Conservation (phyloP, 78 protist species). For the Capsaspora owczarzaki region DNA sequence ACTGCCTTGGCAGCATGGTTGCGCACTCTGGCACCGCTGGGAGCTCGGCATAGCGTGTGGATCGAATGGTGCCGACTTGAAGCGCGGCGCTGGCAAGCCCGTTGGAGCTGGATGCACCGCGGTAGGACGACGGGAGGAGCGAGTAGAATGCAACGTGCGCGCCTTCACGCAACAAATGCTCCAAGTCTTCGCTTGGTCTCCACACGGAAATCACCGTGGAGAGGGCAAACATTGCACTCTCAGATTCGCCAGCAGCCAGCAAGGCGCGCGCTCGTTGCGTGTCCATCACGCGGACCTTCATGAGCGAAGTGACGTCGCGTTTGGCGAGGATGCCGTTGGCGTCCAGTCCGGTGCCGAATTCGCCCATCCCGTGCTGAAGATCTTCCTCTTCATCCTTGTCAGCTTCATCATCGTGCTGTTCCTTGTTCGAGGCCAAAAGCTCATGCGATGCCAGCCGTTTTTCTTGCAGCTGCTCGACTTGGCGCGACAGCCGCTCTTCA, state of each 20-base stretch:
- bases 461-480: neutral
- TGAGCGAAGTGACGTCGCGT: neutral
- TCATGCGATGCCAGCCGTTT: neutral
- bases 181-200: neutral
- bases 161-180: neutral
- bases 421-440: neutral
- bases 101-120: neutral
- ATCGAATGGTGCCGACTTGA: neutral
- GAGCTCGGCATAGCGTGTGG: neutral
- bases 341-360: no score
- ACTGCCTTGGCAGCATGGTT: neutral
- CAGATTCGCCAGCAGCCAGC: neutral
- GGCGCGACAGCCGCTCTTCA: no score
- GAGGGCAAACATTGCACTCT: neutral
- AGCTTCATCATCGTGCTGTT: neutral
- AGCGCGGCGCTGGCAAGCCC: neutral
- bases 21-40: neutral
- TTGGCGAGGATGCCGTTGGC: no score
- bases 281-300: neutral
- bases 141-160: neutral
- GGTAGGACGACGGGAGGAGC: neutral
- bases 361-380: no score
- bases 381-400: neutral
- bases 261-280: no score
- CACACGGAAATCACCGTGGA: neutral